Conservation (phyloP, 208 protist genomes). For the Crithidia brevicula region DNA sequence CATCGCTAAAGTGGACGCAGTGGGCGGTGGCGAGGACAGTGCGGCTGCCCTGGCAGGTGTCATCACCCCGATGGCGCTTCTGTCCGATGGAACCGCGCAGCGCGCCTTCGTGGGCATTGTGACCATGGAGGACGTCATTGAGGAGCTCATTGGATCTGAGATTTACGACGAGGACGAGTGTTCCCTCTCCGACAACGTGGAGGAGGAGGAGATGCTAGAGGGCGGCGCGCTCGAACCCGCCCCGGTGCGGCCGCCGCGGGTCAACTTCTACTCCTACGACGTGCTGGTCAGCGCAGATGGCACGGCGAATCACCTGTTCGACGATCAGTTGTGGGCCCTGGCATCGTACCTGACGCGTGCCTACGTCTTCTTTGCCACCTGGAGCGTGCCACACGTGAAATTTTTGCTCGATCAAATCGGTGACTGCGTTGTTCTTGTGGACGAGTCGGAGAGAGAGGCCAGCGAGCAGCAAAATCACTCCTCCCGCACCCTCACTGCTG, state of each 20-base stretch:
- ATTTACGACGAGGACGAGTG: conserved; percentile 87
- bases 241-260: conserved; percentile 37
- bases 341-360: conserved; percentile 60
- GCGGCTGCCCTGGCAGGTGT: neutral
- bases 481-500: neutral
- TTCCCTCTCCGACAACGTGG: conserved; percentile 14
- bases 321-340: conserved; percentile 74
- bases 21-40: neutral
- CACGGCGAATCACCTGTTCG: conserved; percentile 30
- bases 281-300: conserved; percentile 12
- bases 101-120: conserved; percentile 52
- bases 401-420: conserved; percentile 62
- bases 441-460: conserved; percentile 7
- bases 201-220: conserved; percentile 20
- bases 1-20: neutral
- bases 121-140: conserved; percentile 85
- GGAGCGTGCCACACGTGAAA: conserved; percentile 58
- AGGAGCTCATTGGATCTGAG: conserved; percentile 66
- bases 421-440: conserved; percentile 45
- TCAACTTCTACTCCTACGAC: conserved; percentile 83
- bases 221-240: neutral
- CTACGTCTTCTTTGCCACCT: conserved; percentile 68
- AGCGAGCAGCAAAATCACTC: conserved; percentile 6
- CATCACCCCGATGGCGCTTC: conserved; percentile 23
- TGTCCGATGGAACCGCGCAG: conserved; percentile 16